Percentiles rank a stretch among this genome's conserved stretches.
These are phyloP conservation scores for Plasmodium chabaudi DNA, from an alignment of 169 alveolate genomes.

Conservation along the genomic window DNA sequence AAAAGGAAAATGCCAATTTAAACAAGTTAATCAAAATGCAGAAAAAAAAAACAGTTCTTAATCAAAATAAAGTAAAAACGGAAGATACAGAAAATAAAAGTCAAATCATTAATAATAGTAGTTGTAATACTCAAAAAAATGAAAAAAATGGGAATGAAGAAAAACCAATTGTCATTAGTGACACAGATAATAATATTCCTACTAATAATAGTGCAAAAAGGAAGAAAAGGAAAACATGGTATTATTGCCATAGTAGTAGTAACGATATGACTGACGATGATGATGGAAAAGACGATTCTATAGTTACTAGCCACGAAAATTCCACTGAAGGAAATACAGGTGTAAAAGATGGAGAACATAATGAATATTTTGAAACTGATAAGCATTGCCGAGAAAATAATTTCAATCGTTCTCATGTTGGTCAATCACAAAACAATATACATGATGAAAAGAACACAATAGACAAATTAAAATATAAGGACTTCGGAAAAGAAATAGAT, in stretches of 20 bases:
- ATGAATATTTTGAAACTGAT: background rate
- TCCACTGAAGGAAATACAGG: background rate
- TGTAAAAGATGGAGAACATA: slow-evolving; percentile 1
- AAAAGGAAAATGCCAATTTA: background rate
- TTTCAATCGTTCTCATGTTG: too few relatives aligned
- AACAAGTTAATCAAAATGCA: slow-evolving; percentile 23
- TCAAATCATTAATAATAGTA: background rate
- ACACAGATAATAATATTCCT: background rate
- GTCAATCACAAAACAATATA: too few relatives aligned
- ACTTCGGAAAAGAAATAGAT: too few relatives aligned
- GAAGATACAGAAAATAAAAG: background rate
- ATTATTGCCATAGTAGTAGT: slow-evolving; percentile 42
- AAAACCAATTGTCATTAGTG: too few relatives aligned
- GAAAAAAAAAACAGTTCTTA: background rate
- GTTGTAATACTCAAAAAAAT: slow-evolving; percentile 6
- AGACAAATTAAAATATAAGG: background rate
- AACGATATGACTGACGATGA: slow-evolving; percentile 30
- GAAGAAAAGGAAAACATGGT: slow-evolving; percentile 37
- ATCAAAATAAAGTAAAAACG: slow-evolving; percentile 1
- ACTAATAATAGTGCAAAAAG: slow-evolving; percentile 1
- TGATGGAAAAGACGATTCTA: background rate
- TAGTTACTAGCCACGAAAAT: too few relatives aligned
- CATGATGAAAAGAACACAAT: background rate
- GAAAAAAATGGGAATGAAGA: slow-evolving; percentile 1
- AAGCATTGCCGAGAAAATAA: too few relatives aligned